Evolutionary conservation across 345 rosid genomes (phyloP).

Genomic region (Anacardium occidentale): DNA sequence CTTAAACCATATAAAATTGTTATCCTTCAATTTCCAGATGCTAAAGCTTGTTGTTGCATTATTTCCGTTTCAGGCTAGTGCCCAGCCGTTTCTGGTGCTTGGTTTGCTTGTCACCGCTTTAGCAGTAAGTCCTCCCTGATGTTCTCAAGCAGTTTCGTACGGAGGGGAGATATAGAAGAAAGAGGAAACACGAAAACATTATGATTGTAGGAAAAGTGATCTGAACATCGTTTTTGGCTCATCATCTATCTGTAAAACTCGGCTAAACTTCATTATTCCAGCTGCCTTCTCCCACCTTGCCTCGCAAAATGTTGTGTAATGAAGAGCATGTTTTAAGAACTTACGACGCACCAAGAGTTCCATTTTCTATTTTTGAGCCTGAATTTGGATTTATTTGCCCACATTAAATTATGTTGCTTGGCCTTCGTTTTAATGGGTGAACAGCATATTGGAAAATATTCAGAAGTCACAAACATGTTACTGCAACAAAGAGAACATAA

Average conservation of each 20-base stretch:
- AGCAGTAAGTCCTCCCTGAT: slow-evolving; percentile 69
- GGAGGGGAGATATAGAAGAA: background rate
- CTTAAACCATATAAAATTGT: too few species aligned
- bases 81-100: slow-evolving; percentile 91
- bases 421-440: too few species aligned
- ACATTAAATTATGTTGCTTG: too few species aligned
- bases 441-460: too few species aligned
- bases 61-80: slow-evolving; percentile 68
- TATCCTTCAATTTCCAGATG: background rate
- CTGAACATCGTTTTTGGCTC: background rate
- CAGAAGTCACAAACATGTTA: too few species aligned
- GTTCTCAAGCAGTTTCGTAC: background rate
- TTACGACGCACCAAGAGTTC: too few species aligned
- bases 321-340: too few species aligned
- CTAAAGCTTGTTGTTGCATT: background rate
- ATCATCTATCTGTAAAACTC: background rate
- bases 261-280: background rate
- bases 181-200: background rate
- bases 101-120: slow-evolving; percentile 92
- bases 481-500: too few species aligned
- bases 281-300: background rate
- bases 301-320: too few species aligned
- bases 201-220: background rate
- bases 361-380: too few species aligned
- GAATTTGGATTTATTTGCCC: too few species aligned